Base-by-base conservation (phyloP, 371 early-diverging fungal species). In the Apophysomyces sp. region DNA sequence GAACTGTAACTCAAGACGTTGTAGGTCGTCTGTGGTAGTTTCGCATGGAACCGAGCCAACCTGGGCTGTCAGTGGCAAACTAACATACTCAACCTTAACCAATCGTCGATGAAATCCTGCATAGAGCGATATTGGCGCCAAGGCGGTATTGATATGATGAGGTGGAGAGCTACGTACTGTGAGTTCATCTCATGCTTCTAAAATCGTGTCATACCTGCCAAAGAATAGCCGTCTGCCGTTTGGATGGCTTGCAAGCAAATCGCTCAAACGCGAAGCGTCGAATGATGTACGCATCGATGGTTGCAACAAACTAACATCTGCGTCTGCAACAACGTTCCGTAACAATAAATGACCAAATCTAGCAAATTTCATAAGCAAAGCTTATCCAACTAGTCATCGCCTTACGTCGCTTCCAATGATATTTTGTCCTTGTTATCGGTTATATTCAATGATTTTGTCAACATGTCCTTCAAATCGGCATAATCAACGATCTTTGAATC, bases 281-380 rank as follows among this genome's bases (percentile, higher is more conserved):
- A 69, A 61, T 0, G 40, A 13, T 21, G 15, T 8, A 16, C 24
- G 18, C 52, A 62, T 31, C 11, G 57, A 41, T 24, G 71, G 67
- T 54, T 62, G 31, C 27, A 70, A 5, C 41, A 60, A 31, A 28
- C 62, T 63, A 5, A 32, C 30, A 15, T 32, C 32, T 26, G 51
- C 34, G n/a, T 27, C 55, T 44, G 52, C 21, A 52, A 54, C 32
- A 16, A 62, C 58, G 53, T 74, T 64, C 29, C 63, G 49, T 16
- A 71, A 68, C 3, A 77, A 56, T 21, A 71, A 26, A 52, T 72
- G 52, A n/a, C 78, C 78, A 65, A 77, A 74, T 60, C 78, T 77
- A 64, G 9, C 29, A 21, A 49, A 16, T n/a, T n/a, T 13, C 16
- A 11, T 34, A 21, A 26, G 13, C 12, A 30, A 11, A 9, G n/a